A percentile compares a stretch with the other conserved stretches of the same genome.
These are phyloP conservation scores for Ophidiomyces ophidiicola DNA, from an alignment of 2,329 filamentous ascomycete species.

Conservation along the genomic window DNA sequence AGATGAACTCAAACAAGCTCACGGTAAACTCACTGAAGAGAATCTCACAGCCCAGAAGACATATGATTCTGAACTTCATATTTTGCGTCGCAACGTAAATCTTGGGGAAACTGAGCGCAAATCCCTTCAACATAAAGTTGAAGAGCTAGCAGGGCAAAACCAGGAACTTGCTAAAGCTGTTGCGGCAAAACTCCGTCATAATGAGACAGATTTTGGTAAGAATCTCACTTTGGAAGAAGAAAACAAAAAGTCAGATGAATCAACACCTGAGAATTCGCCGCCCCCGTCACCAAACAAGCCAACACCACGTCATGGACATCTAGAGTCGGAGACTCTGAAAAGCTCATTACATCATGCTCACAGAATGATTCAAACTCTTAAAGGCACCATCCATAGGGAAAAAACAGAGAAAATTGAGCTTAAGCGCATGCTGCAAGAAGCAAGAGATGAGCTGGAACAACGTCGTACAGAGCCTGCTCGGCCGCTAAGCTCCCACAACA, in stretches of 20 bases:
- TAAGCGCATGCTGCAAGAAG: conserved; percentile 87
- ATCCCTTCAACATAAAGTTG: conserved; percentile 70
- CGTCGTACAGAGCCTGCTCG: conserved; percentile 41
- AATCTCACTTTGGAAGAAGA: conserved; percentile 51
- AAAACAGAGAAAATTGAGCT: conserved; percentile 98
- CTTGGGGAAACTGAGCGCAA: conserved; percentile 66
- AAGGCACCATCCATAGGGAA: conserved; percentile 88
- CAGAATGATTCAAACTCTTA: conserved; percentile 88
- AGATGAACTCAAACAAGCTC: conserved; percentile 71
- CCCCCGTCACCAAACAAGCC: conserved; percentile 82
- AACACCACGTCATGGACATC: conserved; percentile 75
- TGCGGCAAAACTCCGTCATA: conserved; percentile 56
- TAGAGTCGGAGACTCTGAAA: conserved; percentile 93
- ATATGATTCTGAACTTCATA: conserved; percentile 78
- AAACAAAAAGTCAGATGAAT: conserved; percentile 53
- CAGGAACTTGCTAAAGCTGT: conserved; percentile 79
- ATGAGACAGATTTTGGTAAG: conserved; percentile 51
- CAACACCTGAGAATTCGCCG: conserved; percentile 79
- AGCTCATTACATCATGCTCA: conserved; percentile 90
- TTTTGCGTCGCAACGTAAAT: conserved; percentile 65
- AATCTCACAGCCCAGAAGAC: conserved; percentile 64
- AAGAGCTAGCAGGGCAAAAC: conserved; percentile 79
- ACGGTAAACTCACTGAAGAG: conserved; percentile 71
- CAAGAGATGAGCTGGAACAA: conserved; percentile 76
- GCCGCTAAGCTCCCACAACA: conserved; percentile 28